Evolutionary conservation across 164 flowering plant species (phyloP), one percentile per base, ranked within the genome.

Genomic region (Annona squamosa): DNA sequence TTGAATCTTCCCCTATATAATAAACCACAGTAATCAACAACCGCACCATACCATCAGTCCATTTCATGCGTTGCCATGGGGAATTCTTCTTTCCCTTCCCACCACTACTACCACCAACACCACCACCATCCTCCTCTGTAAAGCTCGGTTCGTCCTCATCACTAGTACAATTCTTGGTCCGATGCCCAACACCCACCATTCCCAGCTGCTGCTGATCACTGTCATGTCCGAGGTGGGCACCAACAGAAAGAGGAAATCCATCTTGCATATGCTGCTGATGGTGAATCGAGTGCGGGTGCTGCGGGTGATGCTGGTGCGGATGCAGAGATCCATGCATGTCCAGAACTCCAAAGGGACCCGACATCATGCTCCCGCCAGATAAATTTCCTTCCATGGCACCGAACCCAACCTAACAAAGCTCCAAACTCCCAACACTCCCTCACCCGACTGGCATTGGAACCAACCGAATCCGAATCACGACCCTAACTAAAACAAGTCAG

Each of bases 11-110:
- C 16, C 77, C 77, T 42, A 75, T 57, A 44, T 71, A 75, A 19
- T 69, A 64, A 18, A 75, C 77, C 4, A 75, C 44, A 41, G 77
- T 64, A 10, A 75, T 75, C 42, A 75, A 59, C 2, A 75, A 56
- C 70, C 69, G 44, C 9, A 75, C 77, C 77, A 75, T 75, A 10
- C 52, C 65, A 65, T 75, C 77, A 16, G 70, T 71, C 77, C 77
- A 75, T 57, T 75, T 75, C 77, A 75, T 75, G 26, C 77, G 69
- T 65, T 75, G 77, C 77, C 77, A 75, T 1, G 77, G 74, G 37
- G 77, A 75, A 41, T 45, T 66, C 37, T 71, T 75, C 66, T 75
- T 75, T 42, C 77, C 77, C 77, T 75, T 75, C 7, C 65, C 74
- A 4, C 63, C 59, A 18, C 37, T 26, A 26, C 37, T 1, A 26